Evolutionary conservation across 306 rosid species (phyloP).

Genomic region (Pueraria montana): DNA sequence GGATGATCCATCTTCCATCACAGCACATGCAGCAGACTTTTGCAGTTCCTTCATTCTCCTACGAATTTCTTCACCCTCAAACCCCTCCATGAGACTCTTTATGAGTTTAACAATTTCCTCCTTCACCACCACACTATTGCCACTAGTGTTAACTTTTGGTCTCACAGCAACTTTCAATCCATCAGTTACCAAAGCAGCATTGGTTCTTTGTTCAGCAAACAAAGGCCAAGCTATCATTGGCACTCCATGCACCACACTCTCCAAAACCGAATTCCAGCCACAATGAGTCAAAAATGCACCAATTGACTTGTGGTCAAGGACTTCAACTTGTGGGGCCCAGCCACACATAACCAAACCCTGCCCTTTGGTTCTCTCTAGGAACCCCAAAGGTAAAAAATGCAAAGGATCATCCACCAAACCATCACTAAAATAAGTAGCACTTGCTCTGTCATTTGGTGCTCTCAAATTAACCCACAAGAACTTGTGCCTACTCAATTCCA

Average conservation of each 20-base stretch:
- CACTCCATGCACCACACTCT: slow-evolving; percentile 52
- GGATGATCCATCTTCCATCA: slow-evolving; percentile 57
- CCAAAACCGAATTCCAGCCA: slow-evolving; percentile 60
- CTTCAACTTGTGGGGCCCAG: slow-evolving; percentile 58
- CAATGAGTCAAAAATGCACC: slow-evolving; percentile 55
- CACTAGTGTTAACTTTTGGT: slow-evolving; percentile 9
- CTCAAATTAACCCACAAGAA: slow-evolving; percentile 56
- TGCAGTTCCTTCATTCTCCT: slow-evolving; percentile 42
- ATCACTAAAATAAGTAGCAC: slow-evolving; percentile 41
- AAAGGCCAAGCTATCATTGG: slow-evolving; percentile 58
- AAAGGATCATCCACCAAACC: slow-evolving; percentile 37
- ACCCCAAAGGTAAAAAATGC: slow-evolving; percentile 48
- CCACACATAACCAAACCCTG: slow-evolving; percentile 39
- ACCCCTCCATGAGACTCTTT: slow-evolving; percentile 49
- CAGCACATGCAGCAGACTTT: slow-evolving; percentile 41
- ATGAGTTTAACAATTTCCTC: slow-evolving; percentile 49
- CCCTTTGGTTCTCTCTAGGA: slow-evolving; percentile 48
- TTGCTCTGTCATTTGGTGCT: slow-evolving; percentile 46
- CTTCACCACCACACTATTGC: slow-evolving; percentile 40
- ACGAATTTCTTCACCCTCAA: slow-evolving; percentile 48
- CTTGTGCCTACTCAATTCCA: slow-evolving; percentile 49
- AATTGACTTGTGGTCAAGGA: slow-evolving; percentile 44
- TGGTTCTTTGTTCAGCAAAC: slow-evolving; percentile 57
- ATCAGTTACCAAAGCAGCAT: slow-evolving; percentile 46
- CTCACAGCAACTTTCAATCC: slow-evolving; percentile 53